phyloP scores from a whole-genome alignment of 1,284 basidiomycete genomes.

The Marasmius oreades region DNA sequence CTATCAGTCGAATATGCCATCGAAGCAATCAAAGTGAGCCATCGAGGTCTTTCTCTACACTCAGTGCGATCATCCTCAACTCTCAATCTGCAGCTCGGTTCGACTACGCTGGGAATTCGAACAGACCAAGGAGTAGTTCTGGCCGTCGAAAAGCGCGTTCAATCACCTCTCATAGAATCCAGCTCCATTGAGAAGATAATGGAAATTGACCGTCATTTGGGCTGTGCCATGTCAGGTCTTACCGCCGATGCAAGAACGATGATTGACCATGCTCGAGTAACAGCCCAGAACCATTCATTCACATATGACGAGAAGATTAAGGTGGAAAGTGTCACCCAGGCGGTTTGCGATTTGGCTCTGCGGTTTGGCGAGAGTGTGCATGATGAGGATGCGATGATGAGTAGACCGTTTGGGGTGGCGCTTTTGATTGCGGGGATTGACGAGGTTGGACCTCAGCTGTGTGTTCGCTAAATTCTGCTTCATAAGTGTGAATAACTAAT shows the following conservation, averaged over 20 bases:
- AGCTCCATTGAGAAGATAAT: slow-evolving; percentile 99
- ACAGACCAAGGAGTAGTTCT: slow-evolving; percentile 90
- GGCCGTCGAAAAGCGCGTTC: slow-evolving; percentile 97
- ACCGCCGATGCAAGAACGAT: slow-evolving; percentile 98
- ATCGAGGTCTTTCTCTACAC: slow-evolving; percentile 12
- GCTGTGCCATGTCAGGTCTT: slow-evolving; percentile 97
- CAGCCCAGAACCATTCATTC: slow-evolving; percentile 93
- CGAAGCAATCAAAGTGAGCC: slow-evolving; percentile 96
- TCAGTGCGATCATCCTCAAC: background rate
- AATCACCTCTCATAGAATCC: slow-evolving; percentile 93
- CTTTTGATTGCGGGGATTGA: slow-evolving; percentile 96
- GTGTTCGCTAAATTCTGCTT: slow-evolving; percentile 21
- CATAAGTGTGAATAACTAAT: slow-evolving; percentile 5
- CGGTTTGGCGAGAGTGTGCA: slow-evolving; percentile 99
- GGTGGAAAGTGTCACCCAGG: slow-evolving; percentile 96
- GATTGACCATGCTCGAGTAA: slow-evolving; percentile 99
- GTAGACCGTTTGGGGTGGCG: slow-evolving; percentile 97
- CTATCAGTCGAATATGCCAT: slow-evolving; percentile 95
- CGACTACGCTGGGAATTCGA: slow-evolving; percentile 92
- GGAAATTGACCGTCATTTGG: slow-evolving; percentile 97
- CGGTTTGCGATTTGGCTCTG: slow-evolving; percentile 96
- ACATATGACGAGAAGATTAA: slow-evolving; percentile 97
- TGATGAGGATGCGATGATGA: slow-evolving; percentile 99
- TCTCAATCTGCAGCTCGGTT: slow-evolving; percentile 67
- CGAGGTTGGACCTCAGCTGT: slow-evolving; percentile 95